A percentile compares a stretch with the other conserved stretches of the same genome.
phyloP scores from a whole-genome alignment of 331 rosid genomes.

The Rhamnella rubrinervis region DNA sequence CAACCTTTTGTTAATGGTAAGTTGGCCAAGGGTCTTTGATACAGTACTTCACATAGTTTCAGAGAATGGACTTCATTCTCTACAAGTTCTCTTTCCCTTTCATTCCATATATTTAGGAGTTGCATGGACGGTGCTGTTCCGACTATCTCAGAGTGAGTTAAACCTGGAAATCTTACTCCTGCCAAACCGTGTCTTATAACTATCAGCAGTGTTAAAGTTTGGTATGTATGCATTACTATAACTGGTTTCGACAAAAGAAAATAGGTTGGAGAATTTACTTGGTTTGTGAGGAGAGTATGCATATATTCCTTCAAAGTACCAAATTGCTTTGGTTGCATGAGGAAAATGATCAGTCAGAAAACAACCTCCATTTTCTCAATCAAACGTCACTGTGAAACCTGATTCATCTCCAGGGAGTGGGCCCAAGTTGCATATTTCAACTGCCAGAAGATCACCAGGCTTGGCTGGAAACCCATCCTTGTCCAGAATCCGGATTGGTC shows the following conservation, averaged over 20 bases:
- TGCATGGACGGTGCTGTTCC: constrained; percentile 92
- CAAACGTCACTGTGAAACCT: constrained; percentile 82
- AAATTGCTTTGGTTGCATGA: constrained; percentile 74
- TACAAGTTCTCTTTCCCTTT: constrained; percentile 63
- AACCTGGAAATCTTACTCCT: constrained; percentile 92
- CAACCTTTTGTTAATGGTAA: constrained; percentile 69
- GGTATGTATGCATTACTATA: not conserved
- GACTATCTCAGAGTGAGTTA: constrained; percentile 84
- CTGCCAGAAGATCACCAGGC: constrained; percentile 81
- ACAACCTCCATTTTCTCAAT: constrained; percentile 86
- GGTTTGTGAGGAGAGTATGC: constrained; percentile 94
- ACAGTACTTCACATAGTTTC: constrained; percentile 83
- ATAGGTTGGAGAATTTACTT: constrained; percentile 42
- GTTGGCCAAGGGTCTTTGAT: constrained; percentile 82
- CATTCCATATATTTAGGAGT: constrained; percentile 79
- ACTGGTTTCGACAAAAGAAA: not conserved
- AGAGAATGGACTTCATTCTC: constrained; percentile 56
- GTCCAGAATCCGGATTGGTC: constrained; percentile 67
- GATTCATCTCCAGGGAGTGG: constrained; percentile 86
- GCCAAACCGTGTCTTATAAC: not conserved
- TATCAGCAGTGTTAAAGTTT: not conserved
- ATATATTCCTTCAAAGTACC: constrained; percentile 94
- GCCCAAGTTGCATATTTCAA: constrained; percentile 83
- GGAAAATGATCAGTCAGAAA: constrained; percentile 91
- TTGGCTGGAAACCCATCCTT: constrained; percentile 62